A percentile compares a stretch with the other conserved stretches of the same genome.
Evolutionary conservation across 1,284 basidiomycete species (phyloP).

Genomic region (Wolfiporia cocos): DNA sequence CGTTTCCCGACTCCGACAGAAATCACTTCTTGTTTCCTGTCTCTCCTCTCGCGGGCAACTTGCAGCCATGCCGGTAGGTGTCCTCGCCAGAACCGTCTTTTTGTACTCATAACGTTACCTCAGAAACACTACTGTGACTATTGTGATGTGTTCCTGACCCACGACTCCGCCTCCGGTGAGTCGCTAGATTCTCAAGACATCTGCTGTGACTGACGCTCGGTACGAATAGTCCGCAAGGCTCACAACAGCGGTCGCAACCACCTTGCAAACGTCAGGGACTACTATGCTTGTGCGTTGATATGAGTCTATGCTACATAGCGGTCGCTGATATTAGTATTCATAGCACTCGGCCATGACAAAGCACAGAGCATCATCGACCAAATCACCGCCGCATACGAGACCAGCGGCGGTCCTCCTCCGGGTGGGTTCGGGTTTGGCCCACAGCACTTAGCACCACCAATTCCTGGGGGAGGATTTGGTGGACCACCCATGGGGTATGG

Average conservation of each 20-base stretch:
- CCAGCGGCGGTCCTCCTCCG: constrained; percentile 75
- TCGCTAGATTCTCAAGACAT: too few relatives aligned
- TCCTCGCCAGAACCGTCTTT: neutral
- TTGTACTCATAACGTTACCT: constrained; percentile 2
- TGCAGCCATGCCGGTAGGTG: constrained; percentile 45
- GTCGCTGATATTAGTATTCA: too few relatives aligned
- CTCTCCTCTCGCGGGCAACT: neutral
- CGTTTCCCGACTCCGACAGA: neutral
- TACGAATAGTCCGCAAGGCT: constrained; percentile 81
- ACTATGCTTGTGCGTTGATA: constrained; percentile 91
- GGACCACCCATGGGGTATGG: constrained; percentile 46
- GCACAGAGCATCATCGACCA: constrained; percentile 96
- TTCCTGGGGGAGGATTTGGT: constrained; percentile 34
- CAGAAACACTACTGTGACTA: constrained; percentile 92
- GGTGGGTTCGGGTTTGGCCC: constrained; percentile 79
- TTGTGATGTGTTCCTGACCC: constrained; percentile 87
- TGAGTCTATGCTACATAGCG: too few relatives aligned
- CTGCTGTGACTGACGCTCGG: too few relatives aligned
- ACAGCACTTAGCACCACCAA: constrained; percentile 49
- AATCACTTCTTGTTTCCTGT: neutral
- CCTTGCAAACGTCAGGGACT: constrained; percentile 93
- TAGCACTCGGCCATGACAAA: constrained; percentile 92
- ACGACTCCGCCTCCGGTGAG: constrained; percentile 82
- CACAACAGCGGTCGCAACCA: constrained; percentile 98
- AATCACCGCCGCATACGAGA: constrained; percentile 88